A percentile compares a stretch with the other conserved stretches of the same genome.
These are phyloP conservation scores for Gnomoniopsis sp. DNA, from an alignment of 2,329 filamentous ascomycete genomes.

Conservation along the genomic window DNA sequence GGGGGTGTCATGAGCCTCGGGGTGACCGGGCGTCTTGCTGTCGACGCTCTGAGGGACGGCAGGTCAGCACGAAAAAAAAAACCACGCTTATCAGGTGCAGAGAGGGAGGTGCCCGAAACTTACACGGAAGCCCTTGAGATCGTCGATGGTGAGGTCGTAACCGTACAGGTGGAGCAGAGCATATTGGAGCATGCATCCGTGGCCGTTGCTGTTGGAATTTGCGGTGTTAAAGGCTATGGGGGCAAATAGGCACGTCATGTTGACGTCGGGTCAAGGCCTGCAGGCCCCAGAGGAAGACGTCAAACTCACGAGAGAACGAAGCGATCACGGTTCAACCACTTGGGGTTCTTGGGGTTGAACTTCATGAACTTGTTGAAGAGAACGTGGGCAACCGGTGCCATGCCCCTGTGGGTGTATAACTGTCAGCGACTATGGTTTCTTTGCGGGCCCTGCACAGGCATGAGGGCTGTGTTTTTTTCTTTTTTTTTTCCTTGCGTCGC, in stretches of 20 bases:
- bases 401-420: slow-evolving; percentile 48
- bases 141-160: slow-evolving; percentile 81
- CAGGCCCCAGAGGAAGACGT: not conserved
- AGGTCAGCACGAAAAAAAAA: not conserved
- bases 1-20: slow-evolving; percentile 93
- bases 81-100: not conserved
- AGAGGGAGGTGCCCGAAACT: slow-evolving; percentile 34
- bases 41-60: slow-evolving; percentile 41
- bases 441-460: not conserved
- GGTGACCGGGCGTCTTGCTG: slow-evolving; percentile 89
- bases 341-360: slow-evolving; percentile 99
- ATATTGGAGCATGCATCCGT: slow-evolving; percentile 99
- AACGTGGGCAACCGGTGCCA: slow-evolving; percentile 95
- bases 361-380: slow-evolving; percentile 99
- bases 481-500: not conserved
- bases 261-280: slow-evolving; percentile 1
- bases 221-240: not conserved
- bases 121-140: slow-evolving; percentile 96
- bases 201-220: slow-evolving; percentile 62
- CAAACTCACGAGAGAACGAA: slow-evolving; percentile 94
- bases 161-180: slow-evolving; percentile 95
- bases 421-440: not conserved
- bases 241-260: not conserved
- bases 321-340: slow-evolving; percentile 95
- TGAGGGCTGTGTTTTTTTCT: too few relatives aligned